These are phyloP conservation scores for Cytospora paraplurivora DNA, from an alignment of 2,329 filamentous ascomycete species.

Conservation along the genomic window DNA sequence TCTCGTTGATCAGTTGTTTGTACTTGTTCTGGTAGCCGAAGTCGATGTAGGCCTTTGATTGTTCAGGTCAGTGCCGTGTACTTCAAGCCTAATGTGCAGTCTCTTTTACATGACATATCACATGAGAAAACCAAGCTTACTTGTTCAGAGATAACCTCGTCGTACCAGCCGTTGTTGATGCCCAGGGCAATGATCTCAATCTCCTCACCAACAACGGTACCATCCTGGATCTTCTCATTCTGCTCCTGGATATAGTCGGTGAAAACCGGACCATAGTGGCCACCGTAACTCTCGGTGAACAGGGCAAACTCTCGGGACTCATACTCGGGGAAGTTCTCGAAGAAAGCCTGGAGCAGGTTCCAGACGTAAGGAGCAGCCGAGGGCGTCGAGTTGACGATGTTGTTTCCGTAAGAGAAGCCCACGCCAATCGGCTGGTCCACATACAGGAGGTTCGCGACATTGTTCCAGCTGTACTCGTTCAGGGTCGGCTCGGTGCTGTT, in stretches of 20 bases:
- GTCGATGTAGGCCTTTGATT: constrained; percentile 47
- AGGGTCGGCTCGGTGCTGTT: constrained; percentile 40
- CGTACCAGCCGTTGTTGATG: constrained; percentile 60
- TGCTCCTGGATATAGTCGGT: constrained; percentile 58
- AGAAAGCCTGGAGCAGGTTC: constrained; percentile 62
- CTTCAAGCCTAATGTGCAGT: too few species aligned
- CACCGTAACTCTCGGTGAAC: constrained; percentile 58
- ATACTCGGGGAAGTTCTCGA: constrained; percentile 64
- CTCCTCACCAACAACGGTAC: constrained; percentile 43
- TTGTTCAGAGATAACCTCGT: constrained; percentile 38
- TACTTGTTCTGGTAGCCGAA: constrained; percentile 50
- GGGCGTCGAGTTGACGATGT: constrained; percentile 44
- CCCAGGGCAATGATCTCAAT: constrained; percentile 55
- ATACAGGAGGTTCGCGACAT: constrained; percentile 47
- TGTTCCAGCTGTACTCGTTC: constrained; percentile 49
- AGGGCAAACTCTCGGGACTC: constrained; percentile 59
- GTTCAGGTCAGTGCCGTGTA: constrained; percentile 23
- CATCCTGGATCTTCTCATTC: constrained; percentile 52
- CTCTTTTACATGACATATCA: too few species aligned
- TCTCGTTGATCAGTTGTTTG: constrained; percentile 33
- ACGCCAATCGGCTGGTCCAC: constrained; percentile 38
- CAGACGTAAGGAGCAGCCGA: constrained; percentile 54
- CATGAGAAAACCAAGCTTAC: too few species aligned
- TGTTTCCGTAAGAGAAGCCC: constrained; percentile 43
- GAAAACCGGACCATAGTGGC: constrained; percentile 61